Evolutionary conservation across 768 basidiomycete genomes (phyloP), one percentile per base, ranked within the genome.

Genomic region (Auricularia cornea): DNA sequence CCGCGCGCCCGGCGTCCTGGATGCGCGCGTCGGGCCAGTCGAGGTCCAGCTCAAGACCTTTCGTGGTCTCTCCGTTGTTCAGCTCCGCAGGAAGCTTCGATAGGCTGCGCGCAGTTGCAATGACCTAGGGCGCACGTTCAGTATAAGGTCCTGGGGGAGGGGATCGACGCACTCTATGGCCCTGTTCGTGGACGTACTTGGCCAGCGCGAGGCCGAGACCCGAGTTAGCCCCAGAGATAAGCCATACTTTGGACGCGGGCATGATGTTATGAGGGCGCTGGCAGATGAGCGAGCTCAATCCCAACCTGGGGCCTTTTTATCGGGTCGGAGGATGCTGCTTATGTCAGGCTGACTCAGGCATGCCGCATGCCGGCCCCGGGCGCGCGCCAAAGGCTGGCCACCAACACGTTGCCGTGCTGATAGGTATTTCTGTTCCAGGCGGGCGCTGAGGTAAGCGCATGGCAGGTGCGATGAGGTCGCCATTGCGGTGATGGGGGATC

Each of bases 121-220:
- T 20, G 12, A 57, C 54, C 54, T 57, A 31, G 5, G 6, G 23
- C 12, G 10, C 26, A n/a, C 30, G 28, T 28, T n/a, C n/a, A n/a
- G n/a, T n/a, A n/a, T n/a, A n/a, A n/a, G n/a, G n/a, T n/a, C n/a
- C 54, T 29, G 23, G 26, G 54, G 30, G 54, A 31, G 26, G 26
- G 6, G 51, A 52, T 52, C 8, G 16, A 16, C 30, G 48, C 23
- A 72, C 72, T 54, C 68, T 51, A 38, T 71, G 68, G 2, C 71
- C 73, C 28, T 71, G 68, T 4, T 69, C 64, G 11, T 72, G 68
- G 6, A 68, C 68, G 41, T 69, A 61, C 31, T 68, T 57, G 6
- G 71, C 65, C 30, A 72, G 60, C 1, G 72, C 68, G 20, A 70
- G 66, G 3, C 72, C 72, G 3, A 73, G 62, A 18, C 72, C 72